These are phyloP conservation scores for Coemansia sp. DNA, from an alignment of 192 early-diverging fungal genomes.

Conservation along the genomic window DNA sequence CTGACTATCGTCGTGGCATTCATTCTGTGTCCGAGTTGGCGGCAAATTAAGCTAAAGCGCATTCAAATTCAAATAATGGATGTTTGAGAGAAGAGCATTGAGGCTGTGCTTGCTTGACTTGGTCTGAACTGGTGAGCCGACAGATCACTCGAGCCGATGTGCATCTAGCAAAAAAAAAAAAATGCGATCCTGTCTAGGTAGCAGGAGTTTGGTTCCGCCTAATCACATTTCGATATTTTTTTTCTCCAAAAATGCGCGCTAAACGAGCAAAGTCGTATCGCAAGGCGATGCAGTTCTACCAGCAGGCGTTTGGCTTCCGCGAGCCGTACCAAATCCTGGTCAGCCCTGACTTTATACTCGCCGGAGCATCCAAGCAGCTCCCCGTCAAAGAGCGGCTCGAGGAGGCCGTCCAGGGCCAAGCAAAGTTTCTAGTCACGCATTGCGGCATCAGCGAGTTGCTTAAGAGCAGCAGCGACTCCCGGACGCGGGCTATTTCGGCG, in stretches of 20 bases:
- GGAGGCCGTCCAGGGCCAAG: conserved; percentile 65
- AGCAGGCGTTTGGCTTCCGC: conserved; percentile 80
- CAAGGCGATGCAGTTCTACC: conserved; percentile 82
- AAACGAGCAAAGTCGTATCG: conserved; percentile 85
- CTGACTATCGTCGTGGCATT: background rate
- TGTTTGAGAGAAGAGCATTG: background rate
- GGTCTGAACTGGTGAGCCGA: too few relatives aligned
- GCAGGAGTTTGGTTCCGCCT: too few relatives aligned
- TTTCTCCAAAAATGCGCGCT: conserved; percentile 72
- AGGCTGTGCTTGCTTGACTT: too few relatives aligned
- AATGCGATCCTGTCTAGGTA: too few relatives aligned
- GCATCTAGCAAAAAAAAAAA: too few relatives aligned
- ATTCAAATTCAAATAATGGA: background rate
- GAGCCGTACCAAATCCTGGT: conserved; percentile 93
- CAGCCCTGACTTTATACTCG: conserved; percentile 81
- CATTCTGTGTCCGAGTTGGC: background rate
- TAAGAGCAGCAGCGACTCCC: conserved; percentile 63
- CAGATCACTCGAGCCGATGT: too few relatives aligned
- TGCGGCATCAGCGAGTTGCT: conserved; percentile 79
- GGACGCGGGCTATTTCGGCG: conserved; percentile 59
- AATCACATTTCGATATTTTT: too few relatives aligned
- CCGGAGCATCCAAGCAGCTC: conserved; percentile 64
- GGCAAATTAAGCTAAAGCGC: conserved; percentile 1
- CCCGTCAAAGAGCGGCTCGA: conserved; percentile 67
- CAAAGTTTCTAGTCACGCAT: conserved; percentile 69